Percentiles rank a stretch among this genome's conserved stretches.
Conservation (phyloP, 1,139 yeast species). For the Yamadazyma kanchanaburiensis region DNA sequence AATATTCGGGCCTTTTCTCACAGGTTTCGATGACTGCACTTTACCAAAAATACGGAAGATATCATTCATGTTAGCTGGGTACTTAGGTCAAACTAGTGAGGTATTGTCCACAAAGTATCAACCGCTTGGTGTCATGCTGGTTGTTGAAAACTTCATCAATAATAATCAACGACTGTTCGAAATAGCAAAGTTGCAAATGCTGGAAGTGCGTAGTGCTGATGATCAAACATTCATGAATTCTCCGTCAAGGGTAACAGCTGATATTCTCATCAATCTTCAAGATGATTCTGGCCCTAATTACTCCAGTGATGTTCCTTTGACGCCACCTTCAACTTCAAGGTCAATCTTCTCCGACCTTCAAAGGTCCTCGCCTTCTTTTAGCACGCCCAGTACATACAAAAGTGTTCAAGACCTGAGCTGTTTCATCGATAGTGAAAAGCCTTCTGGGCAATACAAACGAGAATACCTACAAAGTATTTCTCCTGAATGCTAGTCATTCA, state of each 20-base stretch:
- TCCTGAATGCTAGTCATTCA: too few species aligned
- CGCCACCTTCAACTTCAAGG: slow-evolving; percentile 15
- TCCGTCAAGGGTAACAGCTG: slow-evolving; percentile 4
- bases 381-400: slow-evolving; percentile 13
- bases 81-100: slow-evolving; percentile 49
- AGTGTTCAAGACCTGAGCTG: neutral
- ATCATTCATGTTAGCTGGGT: slow-evolving; percentile 43
- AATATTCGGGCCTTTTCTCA: slow-evolving; percentile 47
- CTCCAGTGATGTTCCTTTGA: slow-evolving; percentile 7
- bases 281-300: slow-evolving; percentile 1
- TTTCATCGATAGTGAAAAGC: slow-evolving; percentile 1
- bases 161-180: too few species aligned
- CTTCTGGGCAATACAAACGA: neutral
- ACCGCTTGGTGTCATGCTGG: slow-evolving; percentile 39
- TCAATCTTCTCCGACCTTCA: slow-evolving; percentile 13
- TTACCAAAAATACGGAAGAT: slow-evolving; percentile 42
- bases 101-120: slow-evolving; percentile 54
- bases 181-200: slow-evolving; percentile 23
- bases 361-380: slow-evolving; percentile 12
- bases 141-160: slow-evolving; percentile 34
- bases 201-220: too few species aligned
- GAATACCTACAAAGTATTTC: neutral
- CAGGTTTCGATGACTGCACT: slow-evolving; percentile 45
- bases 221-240: too few species aligned
- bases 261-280: slow-evolving; percentile 2